Conservation (phyloP, 768 basidiomycete genomes). For the Cyclocybe cylindracea region DNA sequence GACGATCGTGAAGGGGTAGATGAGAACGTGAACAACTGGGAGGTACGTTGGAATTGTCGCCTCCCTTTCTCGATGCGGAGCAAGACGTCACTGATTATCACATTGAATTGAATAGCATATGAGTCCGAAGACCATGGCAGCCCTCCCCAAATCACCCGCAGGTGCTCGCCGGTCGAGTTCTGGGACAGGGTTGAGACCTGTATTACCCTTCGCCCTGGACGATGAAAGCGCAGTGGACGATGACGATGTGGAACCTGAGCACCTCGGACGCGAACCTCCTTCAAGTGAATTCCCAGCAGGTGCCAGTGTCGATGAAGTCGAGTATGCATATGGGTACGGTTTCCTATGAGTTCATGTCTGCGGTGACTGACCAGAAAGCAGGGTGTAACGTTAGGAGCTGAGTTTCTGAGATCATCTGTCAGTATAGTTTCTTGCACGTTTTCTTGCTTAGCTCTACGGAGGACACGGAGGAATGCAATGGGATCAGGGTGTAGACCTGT, state of each 20-base stretch:
- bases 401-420: too few species aligned
- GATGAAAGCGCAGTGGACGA: slow-evolving; percentile 75
- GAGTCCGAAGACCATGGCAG: slow-evolving; percentile 94
- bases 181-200: slow-evolving; percentile 81
- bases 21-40: slow-evolving; percentile 94
- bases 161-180: slow-evolving; percentile 81
- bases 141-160: slow-evolving; percentile 88
- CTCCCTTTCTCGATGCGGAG: slow-evolving; percentile 3
- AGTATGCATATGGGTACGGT: slow-evolving; percentile 83
- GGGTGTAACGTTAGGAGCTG: not conserved
- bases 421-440: not conserved
- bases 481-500: too few species aligned
- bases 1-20: slow-evolving; percentile 67
- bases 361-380: not conserved
- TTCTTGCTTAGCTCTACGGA: not conserved
- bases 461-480: too few species aligned
- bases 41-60: slow-evolving; percentile 53
- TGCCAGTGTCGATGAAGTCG: slow-evolving; percentile 87
- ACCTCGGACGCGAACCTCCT: slow-evolving; percentile 56
- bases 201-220: slow-evolving; percentile 72
- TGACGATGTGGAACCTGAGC: slow-evolving; percentile 73
- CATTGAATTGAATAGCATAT: slow-evolving; percentile 63
- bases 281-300: slow-evolving; percentile 75
- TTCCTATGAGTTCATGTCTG: not conserved
- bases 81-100: not conserved